These are phyloP conservation scores for Serendipita indica DNA, from an alignment of 768 basidiomycete genomes.

Conservation along the genomic window DNA sequence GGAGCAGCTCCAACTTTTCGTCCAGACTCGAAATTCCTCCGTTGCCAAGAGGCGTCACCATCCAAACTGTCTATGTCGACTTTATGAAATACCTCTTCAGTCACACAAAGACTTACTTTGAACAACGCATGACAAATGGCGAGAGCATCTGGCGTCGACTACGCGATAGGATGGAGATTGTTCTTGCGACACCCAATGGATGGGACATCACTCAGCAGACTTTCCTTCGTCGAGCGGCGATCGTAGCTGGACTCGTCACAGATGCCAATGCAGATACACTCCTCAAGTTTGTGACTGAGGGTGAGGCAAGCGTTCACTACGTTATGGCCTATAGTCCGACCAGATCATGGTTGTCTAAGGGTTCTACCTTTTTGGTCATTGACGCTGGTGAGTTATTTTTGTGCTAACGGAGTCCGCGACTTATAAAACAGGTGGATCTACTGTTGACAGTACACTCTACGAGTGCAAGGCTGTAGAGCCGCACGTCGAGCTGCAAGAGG, in stretches of 20 bases:
- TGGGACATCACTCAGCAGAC: slow-evolving; percentile 6
- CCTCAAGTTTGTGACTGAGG: slow-evolving; percentile 10
- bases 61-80: slow-evolving; percentile 6
- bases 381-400: too few species aligned
- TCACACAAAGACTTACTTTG: background rate
- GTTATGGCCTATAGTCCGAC: background rate
- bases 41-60: slow-evolving; percentile 4
- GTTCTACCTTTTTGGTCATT: background rate
- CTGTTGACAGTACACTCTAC: slow-evolving; percentile 11
- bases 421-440: slow-evolving; percentile 9
- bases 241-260: background rate
- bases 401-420: too few species aligned
- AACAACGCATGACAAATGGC: background rate
- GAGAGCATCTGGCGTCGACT: slow-evolving; percentile 4
- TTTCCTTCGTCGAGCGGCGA: background rate
- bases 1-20: background rate
- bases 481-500: slow-evolving; percentile 8
- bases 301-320: slow-evolving; percentile 9
- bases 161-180: background rate
- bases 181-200: slow-evolving; percentile 8
- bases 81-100: background rate
- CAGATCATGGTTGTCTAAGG: background rate
- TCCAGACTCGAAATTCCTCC: background rate
- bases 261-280: background rate
- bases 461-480: slow-evolving; percentile 5